These are phyloP conservation scores for Kodamaea kakaduensis DNA, from an alignment of 805 yeast species.

Conservation along the genomic window DNA sequence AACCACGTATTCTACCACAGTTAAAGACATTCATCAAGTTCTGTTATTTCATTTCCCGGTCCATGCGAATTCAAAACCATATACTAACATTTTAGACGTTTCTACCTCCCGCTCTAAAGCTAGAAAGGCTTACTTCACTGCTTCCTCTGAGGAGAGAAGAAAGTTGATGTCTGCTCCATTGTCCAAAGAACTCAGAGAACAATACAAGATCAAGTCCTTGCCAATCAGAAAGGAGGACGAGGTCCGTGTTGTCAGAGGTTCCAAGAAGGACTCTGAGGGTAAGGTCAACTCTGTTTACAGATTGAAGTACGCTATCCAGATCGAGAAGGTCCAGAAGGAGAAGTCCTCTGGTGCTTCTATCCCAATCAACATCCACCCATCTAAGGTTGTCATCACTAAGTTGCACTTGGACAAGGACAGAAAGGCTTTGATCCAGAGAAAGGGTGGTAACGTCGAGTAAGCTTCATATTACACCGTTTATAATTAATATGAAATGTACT, in stretches of 20 bases:
- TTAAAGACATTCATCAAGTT: too few relatives aligned
- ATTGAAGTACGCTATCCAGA: constrained; percentile 93
- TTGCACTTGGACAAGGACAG: constrained; percentile 98
- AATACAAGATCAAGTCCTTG: constrained; percentile 91
- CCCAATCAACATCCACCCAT: constrained; percentile 97
- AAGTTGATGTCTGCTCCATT: constrained; percentile 95
- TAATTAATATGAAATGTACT: constrained; percentile 10
- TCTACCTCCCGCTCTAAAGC: constrained; percentile 99
- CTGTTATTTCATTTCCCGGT: too few relatives aligned
- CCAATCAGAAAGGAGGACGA: constrained; percentile 98
- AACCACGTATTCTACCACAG: constrained; percentile 1
- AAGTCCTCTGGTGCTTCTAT: constrained; percentile 97
- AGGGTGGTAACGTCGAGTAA: constrained; percentile 96
- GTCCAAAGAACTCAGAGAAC: constrained; percentile 96
- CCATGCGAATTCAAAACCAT: too few relatives aligned
- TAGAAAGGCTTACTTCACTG: constrained; percentile 99
- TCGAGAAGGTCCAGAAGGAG: constrained; percentile 96
- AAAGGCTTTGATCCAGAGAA: constrained; percentile 94
- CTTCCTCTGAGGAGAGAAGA: constrained; percentile 96
- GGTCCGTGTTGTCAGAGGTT: constrained; percentile 95
- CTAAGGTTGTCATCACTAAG: constrained; percentile 98
- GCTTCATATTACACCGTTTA: constrained; percentile 18
- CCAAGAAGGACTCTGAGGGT: constrained; percentile 99
- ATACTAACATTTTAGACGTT: constrained; percentile 69
- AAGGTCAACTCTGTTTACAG: constrained; percentile 97